phyloP scores from a whole-genome alignment of 2,329 filamentous ascomycete genomes.

The Pezizomycotina sp. region DNA sequence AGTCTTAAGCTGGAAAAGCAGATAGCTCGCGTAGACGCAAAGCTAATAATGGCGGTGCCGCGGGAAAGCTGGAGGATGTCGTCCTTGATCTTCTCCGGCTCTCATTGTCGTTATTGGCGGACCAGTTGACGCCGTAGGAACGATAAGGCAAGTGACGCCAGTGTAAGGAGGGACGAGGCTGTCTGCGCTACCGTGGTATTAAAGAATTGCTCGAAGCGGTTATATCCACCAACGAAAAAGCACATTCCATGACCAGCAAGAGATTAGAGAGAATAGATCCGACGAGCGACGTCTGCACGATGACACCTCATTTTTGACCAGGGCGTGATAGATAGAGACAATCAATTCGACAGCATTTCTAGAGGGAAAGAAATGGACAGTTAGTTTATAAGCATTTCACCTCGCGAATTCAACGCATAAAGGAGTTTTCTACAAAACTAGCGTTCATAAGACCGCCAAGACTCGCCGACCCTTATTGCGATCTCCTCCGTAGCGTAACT shows the following conservation, averaged over 20 bases:
- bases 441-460: slow-evolving; percentile 80
- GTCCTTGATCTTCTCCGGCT: slow-evolving; percentile 22
- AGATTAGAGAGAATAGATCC: slow-evolving; percentile 85
- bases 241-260: slow-evolving; percentile 58
- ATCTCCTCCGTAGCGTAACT: slow-evolving; percentile 85
- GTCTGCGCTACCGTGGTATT: slow-evolving; percentile 87
- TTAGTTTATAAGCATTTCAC: slow-evolving; percentile 15
- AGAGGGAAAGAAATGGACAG: slow-evolving; percentile 4
- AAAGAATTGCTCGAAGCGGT: slow-evolving; percentile 49
- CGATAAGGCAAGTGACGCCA: slow-evolving; percentile 67
- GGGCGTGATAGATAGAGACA: slow-evolving; percentile 66
- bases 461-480: slow-evolving; percentile 59
- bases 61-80: slow-evolving; percentile 50
- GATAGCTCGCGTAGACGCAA: slow-evolving; percentile 72
- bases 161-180: slow-evolving; percentile 60
- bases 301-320: slow-evolving; percentile 58
- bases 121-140: slow-evolving; percentile 65
- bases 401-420: not conserved
- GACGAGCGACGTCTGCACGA: slow-evolving; percentile 84
- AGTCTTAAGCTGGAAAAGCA: slow-evolving; percentile 82
- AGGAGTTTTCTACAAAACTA: slow-evolving; percentile 56
- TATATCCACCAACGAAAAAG: slow-evolving; percentile 22
- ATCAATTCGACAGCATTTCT: slow-evolving; percentile 79
- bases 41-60: slow-evolving; percentile 61
- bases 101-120: slow-evolving; percentile 31